These are phyloP conservation scores for Nannochloropsis oceanica DNA, from an alignment of 108 stramenopile genomes.

Conservation along the genomic window DNA sequence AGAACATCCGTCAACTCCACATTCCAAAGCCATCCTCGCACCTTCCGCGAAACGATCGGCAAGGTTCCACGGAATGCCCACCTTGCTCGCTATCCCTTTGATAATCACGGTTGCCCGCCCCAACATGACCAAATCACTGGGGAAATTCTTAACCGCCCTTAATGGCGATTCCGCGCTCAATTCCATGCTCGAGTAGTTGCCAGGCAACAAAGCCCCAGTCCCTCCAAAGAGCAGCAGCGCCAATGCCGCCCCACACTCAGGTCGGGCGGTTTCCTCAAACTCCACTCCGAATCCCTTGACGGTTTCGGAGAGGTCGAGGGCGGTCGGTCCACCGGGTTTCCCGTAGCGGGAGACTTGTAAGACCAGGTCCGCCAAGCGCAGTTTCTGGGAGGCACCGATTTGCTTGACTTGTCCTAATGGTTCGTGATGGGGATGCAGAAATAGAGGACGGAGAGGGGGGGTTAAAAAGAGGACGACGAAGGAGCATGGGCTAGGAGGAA, in stretches of 20 bases:
- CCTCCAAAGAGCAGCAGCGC: slow-evolving; percentile 28
- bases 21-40: slow-evolving; percentile 2
- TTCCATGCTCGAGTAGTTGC: slow-evolving; percentile 58
- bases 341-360: slow-evolving; percentile 1
- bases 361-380: slow-evolving; percentile 15
- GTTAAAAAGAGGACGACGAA: too few relatives aligned
- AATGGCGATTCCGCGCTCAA: slow-evolving; percentile 69
- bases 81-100: slow-evolving; percentile 62
- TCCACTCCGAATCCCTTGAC: slow-evolving; percentile 40
- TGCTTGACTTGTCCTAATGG: slow-evolving; percentile 22
- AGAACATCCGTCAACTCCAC: slow-evolving; percentile 11
- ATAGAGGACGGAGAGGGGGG: too few relatives aligned
- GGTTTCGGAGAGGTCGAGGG: slow-evolving; percentile 53
- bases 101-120: slow-evolving; percentile 77
- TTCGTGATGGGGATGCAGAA: background rate
- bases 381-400: slow-evolving; percentile 17
- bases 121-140: slow-evolving; percentile 80
- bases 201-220: slow-evolving; percentile 51
- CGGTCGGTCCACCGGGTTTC: slow-evolving; percentile 8
- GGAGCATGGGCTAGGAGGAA: too few relatives aligned
- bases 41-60: slow-evolving; percentile 6
- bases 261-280: background rate
- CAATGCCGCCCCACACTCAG: slow-evolving; percentile 8
- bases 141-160: slow-evolving; percentile 70
- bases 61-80: slow-evolving; percentile 61